Base-by-base conservation (phyloP, 768 basidiomycete genomes). In the Termitomyces sp. region DNA sequence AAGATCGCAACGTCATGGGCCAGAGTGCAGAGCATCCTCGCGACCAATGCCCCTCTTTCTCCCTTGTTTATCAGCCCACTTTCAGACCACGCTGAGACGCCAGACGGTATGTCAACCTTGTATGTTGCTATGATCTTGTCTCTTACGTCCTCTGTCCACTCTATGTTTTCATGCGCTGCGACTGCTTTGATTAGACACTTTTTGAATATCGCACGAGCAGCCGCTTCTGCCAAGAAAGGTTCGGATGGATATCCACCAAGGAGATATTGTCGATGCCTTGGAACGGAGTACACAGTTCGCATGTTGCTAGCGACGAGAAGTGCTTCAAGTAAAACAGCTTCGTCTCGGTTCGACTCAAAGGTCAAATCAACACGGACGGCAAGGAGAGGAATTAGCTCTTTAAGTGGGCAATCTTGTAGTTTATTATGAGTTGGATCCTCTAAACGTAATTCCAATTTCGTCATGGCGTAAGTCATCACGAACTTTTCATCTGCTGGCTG, bases 271-370 rank as follows among this genome's bases (percentile, higher is more conserved):
- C 46, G 28, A 47, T 47, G 46, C 10, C 30, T 28, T n/a, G 46
- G 46, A 47, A 47, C 46, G 7, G 46, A 47, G 22, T 47, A 47
- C 9, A 47, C 46, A 47, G 28, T 47, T 30, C 46, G 46, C 46
- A 47, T 47, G 12, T 26, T 47, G 28, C 28, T 47, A 4, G 46
- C 28, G 28, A 47, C 46, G 5, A 47, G 46, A 10, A 47, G 46
- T n/a, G 28, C 46, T 47, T 47, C 46, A 6, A 47, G 28, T 10
- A 47, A 30, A 30, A 47, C 28, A 4, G 46, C 46, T n/a, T 47
- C 46, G 4, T 47, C 28, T 30, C 46, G 46, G 22, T 47, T 47
- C 10, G 46, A n/a, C n/a, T 47, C 46, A n/a, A 47, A 47, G 18
- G 46, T 30, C 18, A 47, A n/a, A 30, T 47, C 46, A 30, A 47